A percentile compares a stretch with the other conserved stretches of the same genome.
Evolutionary conservation across 2,329 filamentous ascomycete genomes (phyloP).

Genomic region (Colletotrichum cuscutae): DNA sequence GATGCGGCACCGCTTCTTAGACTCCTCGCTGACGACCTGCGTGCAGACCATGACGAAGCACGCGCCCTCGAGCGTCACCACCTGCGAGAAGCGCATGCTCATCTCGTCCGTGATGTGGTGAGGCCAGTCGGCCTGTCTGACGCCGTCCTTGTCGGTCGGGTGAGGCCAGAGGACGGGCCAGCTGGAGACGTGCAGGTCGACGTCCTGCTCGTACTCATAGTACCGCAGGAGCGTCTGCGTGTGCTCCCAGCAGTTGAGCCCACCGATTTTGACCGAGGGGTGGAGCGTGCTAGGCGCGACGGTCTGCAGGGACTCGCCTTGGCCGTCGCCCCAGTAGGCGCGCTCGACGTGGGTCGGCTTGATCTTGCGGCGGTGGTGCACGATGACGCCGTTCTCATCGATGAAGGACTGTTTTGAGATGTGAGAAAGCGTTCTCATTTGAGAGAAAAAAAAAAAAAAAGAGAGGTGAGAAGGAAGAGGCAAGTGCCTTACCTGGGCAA

Average conservation of each 20-base stretch:
- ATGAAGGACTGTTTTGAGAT: slow-evolving; percentile 55
- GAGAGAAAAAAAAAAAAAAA: no score
- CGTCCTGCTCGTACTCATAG: slow-evolving; percentile 41
- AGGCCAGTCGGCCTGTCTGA: slow-evolving; percentile 47
- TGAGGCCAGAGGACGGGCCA: slow-evolving; percentile 45
- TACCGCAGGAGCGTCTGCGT: slow-evolving; percentile 34
- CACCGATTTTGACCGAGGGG: slow-evolving; percentile 60
- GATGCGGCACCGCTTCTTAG: slow-evolving; percentile 38
- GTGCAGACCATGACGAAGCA: slow-evolving; percentile 53
- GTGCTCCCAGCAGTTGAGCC: slow-evolving; percentile 68
- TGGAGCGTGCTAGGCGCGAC: slow-evolving; percentile 55
- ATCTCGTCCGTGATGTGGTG: slow-evolving; percentile 49
- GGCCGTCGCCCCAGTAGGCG: slow-evolving; percentile 64
- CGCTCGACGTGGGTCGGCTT: slow-evolving; percentile 62
- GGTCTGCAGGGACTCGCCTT: slow-evolving; percentile 64
- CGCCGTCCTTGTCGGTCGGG: slow-evolving; percentile 36
- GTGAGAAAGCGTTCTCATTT: not conserved
- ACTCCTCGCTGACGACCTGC: slow-evolving; percentile 52
- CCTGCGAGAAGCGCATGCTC: slow-evolving; percentile 49
- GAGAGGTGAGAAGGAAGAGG: not conserved
- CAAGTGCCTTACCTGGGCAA: slow-evolving; percentile 47
- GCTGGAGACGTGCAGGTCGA: slow-evolving; percentile 43
- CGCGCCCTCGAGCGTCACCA: slow-evolving; percentile 56
- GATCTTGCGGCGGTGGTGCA: slow-evolving; percentile 60
- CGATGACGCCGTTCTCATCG: slow-evolving; percentile 54